Evolutionary conservation across 768 basidiomycete species (phyloP), one percentile per base, ranked within the genome.

Genomic region (Vishniacozyma victoriae): DNA sequence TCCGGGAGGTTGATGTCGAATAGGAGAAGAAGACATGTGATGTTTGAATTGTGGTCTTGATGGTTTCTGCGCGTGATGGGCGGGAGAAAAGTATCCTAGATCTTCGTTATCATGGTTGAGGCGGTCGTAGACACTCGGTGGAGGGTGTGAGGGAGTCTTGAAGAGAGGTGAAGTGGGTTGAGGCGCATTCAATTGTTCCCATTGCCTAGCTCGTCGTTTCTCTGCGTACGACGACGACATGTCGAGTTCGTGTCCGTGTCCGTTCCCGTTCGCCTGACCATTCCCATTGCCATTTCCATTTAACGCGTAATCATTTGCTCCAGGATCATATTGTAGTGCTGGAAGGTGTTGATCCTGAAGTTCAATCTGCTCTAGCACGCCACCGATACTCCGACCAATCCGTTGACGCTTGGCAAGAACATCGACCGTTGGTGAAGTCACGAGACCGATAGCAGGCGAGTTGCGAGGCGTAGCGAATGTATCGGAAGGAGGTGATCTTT

Each of bases 11-110:
- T 54, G 24, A 45, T 67, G 62, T 6, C 57, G 48, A 11, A 67
- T 55, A 4, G 60, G 60, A 14, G 60, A 62, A 3, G 64, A 62
- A 36, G 62, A 60, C 55, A 58, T 57, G 16, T 45, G 47, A 2
- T 44, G 50, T 33, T 52, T 38, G 31, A 54, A 50, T 35, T 55
- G 58, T 27, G 58, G 39, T 19, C 23, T 12, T 33, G 29, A 33
- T 9, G 29, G 29, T 33, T n/a, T 9, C 9, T 33, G 12, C 22
- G 40, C 5, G 19, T 44, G 25, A 27, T n/a, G 42, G 20, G 26
- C n/a, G 15, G 42, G 42, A 44, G 42, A n/a, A n/a, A n/a, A n/a
- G n/a, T n/a, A n/a, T n/a, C n/a, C 42, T 43, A 22, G 45, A 44
- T 43, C 46, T 43, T 16, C 43, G 39, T 19, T 46, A 29, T 29